Evolutionary conservation across 2,329 filamentous ascomycete genomes (phyloP).

Genomic region (Talaromyces rugulosus): DNA sequence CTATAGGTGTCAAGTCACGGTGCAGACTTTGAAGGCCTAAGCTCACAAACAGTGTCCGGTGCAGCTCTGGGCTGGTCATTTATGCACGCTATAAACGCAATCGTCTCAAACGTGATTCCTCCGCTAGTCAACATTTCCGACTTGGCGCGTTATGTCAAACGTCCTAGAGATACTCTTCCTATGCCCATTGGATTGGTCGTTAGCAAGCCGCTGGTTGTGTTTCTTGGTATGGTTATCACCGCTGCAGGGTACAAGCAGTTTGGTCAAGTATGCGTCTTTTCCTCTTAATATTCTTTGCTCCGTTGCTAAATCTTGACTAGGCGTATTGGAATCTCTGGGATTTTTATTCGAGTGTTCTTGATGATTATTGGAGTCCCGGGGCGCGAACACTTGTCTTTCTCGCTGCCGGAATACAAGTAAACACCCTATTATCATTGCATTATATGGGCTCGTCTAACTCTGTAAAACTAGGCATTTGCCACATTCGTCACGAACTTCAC

Average conservation of each 20-base stretch:
- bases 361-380: slow-evolving; percentile 8
- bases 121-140: slow-evolving; percentile 6
- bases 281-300: no score
- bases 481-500: slow-evolving; percentile 10
- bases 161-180: slow-evolving; percentile 4
- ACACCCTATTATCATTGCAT: background rate
- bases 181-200: slow-evolving; percentile 9
- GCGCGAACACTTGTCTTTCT: slow-evolving; percentile 7
- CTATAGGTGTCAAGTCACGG: slow-evolving; percentile 8
- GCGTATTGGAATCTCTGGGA: slow-evolving; percentile 12
- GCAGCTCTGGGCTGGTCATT: slow-evolving; percentile 8
- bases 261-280: background rate
- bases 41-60: background rate
- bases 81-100: slow-evolving; percentile 9
- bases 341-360: slow-evolving; percentile 5
- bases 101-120: slow-evolving; percentile 5
- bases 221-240: slow-evolving; percentile 8
- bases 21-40: slow-evolving; percentile 6
- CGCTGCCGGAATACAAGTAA: slow-evolving; percentile 8
- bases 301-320: background rate
- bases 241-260: slow-evolving; percentile 10
- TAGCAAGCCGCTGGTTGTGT: slow-evolving; percentile 8
- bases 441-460: background rate
- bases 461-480: slow-evolving; percentile 4
- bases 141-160: slow-evolving; percentile 5